phyloP scores from a whole-genome alignment of 257 asterid species.

The Petunia axillaris region DNA sequence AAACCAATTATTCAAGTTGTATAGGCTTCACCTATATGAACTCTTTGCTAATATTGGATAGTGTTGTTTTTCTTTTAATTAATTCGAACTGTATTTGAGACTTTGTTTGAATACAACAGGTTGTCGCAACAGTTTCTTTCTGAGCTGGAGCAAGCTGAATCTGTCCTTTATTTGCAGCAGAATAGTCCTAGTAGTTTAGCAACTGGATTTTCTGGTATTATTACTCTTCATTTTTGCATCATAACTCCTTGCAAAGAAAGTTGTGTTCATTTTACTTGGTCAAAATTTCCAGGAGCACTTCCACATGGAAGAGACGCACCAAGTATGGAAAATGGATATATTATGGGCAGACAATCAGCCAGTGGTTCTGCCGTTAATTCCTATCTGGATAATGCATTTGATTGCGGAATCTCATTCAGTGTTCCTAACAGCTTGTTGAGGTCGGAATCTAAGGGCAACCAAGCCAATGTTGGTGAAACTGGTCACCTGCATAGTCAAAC shows the following conservation, averaged over 20 bases:
- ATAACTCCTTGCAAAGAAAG: slow-evolving; percentile 30
- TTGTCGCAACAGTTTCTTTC: slow-evolving; percentile 57
- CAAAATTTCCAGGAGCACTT: slow-evolving; percentile 55
- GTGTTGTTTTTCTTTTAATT: background rate
- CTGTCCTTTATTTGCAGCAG: slow-evolving; percentile 59
- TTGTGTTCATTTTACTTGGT: slow-evolving; percentile 28
- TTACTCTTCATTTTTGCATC: slow-evolving; percentile 25
- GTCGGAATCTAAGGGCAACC: slow-evolving; percentile 60
- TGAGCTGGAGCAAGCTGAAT: slow-evolving; percentile 73
- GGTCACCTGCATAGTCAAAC: slow-evolving; percentile 56
- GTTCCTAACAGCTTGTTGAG: slow-evolving; percentile 65
- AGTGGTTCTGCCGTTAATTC: slow-evolving; percentile 55
- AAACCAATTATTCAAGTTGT: background rate
- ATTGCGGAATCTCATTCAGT: slow-evolving; percentile 62
- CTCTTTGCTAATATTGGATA: background rate
- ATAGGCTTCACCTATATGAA: slow-evolving; percentile 8
- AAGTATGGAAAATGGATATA: slow-evolving; percentile 51
- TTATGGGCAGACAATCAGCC: slow-evolving; percentile 49
- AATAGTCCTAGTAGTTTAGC: slow-evolving; percentile 58
- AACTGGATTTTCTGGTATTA: slow-evolving; percentile 78
- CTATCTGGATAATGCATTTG: slow-evolving; percentile 59
- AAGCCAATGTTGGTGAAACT: slow-evolving; percentile 53
- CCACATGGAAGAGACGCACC: slow-evolving; percentile 51
- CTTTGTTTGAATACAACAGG: slow-evolving; percentile 47
- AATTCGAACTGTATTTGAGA: slow-evolving; percentile 17